phyloP scores from a whole-genome alignment of 2,329 filamentous ascomycete genomes.

The Venturia carpophila region DNA sequence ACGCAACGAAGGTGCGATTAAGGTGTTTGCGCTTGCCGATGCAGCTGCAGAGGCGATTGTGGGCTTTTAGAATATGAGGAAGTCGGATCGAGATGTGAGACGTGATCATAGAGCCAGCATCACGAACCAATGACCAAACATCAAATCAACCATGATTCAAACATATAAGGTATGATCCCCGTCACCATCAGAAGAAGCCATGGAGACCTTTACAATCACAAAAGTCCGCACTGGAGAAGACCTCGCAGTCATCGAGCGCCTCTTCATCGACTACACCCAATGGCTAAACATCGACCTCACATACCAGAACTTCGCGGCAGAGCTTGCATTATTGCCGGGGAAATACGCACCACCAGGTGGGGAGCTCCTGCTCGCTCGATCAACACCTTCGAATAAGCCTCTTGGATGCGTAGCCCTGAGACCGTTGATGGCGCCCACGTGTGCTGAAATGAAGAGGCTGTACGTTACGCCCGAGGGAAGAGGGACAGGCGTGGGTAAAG shows the following conservation, averaged over 20 bases:
- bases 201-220: not conserved
- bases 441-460: constrained; percentile 49
- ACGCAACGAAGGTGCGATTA: too few relatives aligned
- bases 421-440: constrained; percentile 26
- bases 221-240: constrained; percentile 27
- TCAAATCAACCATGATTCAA: not conserved
- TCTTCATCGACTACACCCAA: constrained; percentile 35
- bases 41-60: too few relatives aligned
- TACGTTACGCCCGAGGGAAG: constrained; percentile 44
- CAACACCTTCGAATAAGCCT: constrained; percentile 23
- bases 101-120: not conserved
- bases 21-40: too few relatives aligned
- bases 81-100: not conserved
- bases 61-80: not conserved
- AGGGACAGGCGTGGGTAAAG: constrained; percentile 43
- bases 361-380: constrained; percentile 41
- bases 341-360: constrained; percentile 44
- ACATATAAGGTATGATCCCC: not conserved
- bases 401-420: constrained; percentile 48
- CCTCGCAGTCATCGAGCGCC: constrained; percentile 27
- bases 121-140: not conserved
- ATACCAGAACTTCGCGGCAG: constrained; percentile 49
- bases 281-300: constrained; percentile 47
- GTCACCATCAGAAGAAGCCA: not conserved
- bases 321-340: constrained; percentile 47